Base-by-base conservation (phyloP, 2,329 filamentous ascomycete genomes). In the Aspergillus novoparasiticus region DNA sequence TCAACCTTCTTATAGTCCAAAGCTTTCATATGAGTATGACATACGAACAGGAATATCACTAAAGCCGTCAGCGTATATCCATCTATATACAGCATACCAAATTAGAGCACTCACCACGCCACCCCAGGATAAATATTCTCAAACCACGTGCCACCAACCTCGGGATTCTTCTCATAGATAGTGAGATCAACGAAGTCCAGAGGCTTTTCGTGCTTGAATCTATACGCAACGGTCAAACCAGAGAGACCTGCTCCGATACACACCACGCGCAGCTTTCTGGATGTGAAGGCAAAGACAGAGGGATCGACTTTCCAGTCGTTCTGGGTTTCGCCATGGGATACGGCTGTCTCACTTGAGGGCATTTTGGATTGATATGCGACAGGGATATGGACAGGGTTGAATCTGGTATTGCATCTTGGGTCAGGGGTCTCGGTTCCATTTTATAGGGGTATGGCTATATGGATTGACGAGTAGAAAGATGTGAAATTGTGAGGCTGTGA, bases 181-280 rank as follows among this genome's bases (percentile, higher is more conserved):
- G 66, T 63, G 51, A 73, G 66, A 50, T 73, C 69, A 10, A 72
- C 65, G 58, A 69, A 67, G 14, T 75, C 71, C 4, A 64, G 41
- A 11, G 54, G 57, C 26, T 14, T 36, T 54, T 63, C 72, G 60
- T 79, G 72, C 57, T 78, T 74, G 53, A 80, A 65, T 62, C 79
- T 79, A 65, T 80, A 73, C 1, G 79, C 77, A 21, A 81, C 61
- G 23, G 69, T 75, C 67, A 81, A 70, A 0, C 77, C 79, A 8
- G 74, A 75, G 36, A 67, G 68, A 14, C 72, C 73, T 4, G 71
- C 70, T 8, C 72, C 73, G n/a, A 74, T 68, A 21, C 71, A 74
- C 3, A 69, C 64, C 3, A 69, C 64, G 19, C 66, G 63, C 12
- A 70, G 56, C 51, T 59, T 68, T 23, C 64, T 63, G 2, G 67